phyloP scores from a whole-genome alignment of 352 stramenopile species.

The Aphanomyces invadans region DNA sequence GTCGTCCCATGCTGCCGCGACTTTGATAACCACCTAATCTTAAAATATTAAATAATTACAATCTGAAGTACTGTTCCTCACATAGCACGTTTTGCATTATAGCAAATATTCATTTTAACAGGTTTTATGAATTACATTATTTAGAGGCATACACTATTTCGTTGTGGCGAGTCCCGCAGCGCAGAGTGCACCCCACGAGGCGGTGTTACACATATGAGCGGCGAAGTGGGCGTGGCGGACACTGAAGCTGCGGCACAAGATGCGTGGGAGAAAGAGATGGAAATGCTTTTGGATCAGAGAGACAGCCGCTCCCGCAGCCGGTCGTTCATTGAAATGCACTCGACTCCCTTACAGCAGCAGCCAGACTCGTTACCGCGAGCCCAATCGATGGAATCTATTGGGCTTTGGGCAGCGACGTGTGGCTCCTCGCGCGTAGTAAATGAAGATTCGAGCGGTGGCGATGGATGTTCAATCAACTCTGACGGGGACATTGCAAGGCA shows the following conservation, averaged over 20 bases:
- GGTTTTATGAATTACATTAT: no score
- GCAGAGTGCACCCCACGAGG: not conserved
- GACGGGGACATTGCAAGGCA: slow-evolving; percentile 50
- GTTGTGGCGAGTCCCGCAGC: not conserved
- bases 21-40: no score
- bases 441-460: slow-evolving; percentile 24
- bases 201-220: slow-evolving; percentile 25
- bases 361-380: slow-evolving; percentile 26
- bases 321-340: slow-evolving; percentile 38
- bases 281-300: slow-evolving; percentile 58
- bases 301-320: slow-evolving; percentile 60
- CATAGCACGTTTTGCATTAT: no score
- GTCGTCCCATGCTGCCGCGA: slow-evolving; percentile 47
- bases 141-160: not conserved
- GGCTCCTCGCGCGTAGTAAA: no score
- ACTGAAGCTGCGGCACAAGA: slow-evolving; percentile 37
- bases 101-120: not conserved
- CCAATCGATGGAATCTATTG: slow-evolving; percentile 4
- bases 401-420: no score
- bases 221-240: slow-evolving; percentile 29
- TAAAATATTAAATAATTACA: not conserved
- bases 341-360: not conserved
- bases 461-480: slow-evolving; percentile 25
- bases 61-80: no score
- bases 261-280: slow-evolving; percentile 77